A percentile compares a stretch with the other conserved stretches of the same genome.
Conservation (phyloP, 208 protist species). For the Acanthamoeba polyphaga region DNA sequence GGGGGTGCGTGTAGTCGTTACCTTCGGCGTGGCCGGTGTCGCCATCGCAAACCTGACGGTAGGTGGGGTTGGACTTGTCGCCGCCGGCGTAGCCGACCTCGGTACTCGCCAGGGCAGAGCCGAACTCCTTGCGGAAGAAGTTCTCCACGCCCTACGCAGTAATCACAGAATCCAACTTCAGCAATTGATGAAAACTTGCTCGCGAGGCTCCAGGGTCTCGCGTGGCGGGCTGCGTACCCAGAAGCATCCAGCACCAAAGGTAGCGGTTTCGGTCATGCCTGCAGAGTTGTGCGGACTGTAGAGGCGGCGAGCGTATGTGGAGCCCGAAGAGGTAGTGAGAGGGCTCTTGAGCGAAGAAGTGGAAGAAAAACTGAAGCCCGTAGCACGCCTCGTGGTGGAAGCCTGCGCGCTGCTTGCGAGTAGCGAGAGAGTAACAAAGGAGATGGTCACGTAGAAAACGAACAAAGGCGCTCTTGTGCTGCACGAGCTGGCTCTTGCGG, state of each 20-base stretch:
- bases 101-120: slow-evolving; percentile 90
- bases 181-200: background rate
- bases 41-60: slow-evolving; percentile 95
- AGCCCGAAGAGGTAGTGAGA: too few relatives aligned
- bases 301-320: too few relatives aligned
- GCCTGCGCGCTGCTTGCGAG: too few relatives aligned
- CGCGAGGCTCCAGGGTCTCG: too few relatives aligned
- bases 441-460: too few relatives aligned
- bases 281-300: background rate
- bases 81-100: slow-evolving; percentile 93
- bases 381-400: too few relatives aligned
- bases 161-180: background rate
- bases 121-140: slow-evolving; percentile 93
- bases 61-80: slow-evolving; percentile 88
- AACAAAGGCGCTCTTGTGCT: too few relatives aligned
- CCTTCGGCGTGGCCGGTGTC: slow-evolving; percentile 95
- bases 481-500: too few relatives aligned
- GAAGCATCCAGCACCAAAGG: slow-evolving; percentile 92
- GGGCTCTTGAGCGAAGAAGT: too few relatives aligned
- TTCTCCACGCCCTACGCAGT: slow-evolving; percentile 94
- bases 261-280: slow-evolving; percentile 80
- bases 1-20: background rate
- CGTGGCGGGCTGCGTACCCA: background rate
- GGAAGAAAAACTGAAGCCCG: too few relatives aligned
- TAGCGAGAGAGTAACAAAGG: too few relatives aligned